Conservation (phyloP, 1,284 basidiomycete species). For the Malassezia equina region DNA sequence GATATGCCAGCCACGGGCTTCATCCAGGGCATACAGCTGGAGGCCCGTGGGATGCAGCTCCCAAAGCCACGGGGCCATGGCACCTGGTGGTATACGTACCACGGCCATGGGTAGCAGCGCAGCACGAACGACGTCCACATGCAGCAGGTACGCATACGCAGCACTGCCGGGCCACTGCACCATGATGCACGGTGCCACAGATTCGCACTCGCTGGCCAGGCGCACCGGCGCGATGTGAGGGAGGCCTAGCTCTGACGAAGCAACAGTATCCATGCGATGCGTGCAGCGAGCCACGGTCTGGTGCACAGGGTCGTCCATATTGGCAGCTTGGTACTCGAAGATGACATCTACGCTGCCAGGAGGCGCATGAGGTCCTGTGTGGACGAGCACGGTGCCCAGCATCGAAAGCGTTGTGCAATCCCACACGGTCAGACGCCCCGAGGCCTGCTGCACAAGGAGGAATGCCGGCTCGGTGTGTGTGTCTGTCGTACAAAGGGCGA, state of each 20-base stretch:
- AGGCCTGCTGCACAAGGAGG: constrained; percentile 11
- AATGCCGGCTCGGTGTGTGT: background rate
- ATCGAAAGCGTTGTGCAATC: background rate
- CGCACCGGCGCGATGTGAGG: background rate
- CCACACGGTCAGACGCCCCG: constrained; percentile 12
- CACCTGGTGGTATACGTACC: background rate
- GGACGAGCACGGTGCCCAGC: background rate
- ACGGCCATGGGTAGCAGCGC: background rate
- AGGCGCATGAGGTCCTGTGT: background rate
- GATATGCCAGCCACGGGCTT: background rate
- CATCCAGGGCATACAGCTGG: background rate
- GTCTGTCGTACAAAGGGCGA: background rate
- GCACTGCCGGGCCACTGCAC: background rate
- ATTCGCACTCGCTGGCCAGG: background rate
- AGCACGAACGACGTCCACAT: background rate
- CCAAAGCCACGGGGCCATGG: background rate
- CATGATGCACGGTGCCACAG: background rate
- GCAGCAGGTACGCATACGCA: background rate
- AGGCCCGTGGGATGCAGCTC: background rate
- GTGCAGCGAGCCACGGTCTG: background rate
- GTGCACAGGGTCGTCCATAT: background rate
- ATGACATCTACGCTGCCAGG: background rate
- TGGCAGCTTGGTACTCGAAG: constrained; percentile 4
- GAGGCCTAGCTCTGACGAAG: background rate
- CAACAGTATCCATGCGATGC: background rate